Base-by-base conservation (phyloP, 768 basidiomycete genomes). In the Mycena galopus region DNA sequence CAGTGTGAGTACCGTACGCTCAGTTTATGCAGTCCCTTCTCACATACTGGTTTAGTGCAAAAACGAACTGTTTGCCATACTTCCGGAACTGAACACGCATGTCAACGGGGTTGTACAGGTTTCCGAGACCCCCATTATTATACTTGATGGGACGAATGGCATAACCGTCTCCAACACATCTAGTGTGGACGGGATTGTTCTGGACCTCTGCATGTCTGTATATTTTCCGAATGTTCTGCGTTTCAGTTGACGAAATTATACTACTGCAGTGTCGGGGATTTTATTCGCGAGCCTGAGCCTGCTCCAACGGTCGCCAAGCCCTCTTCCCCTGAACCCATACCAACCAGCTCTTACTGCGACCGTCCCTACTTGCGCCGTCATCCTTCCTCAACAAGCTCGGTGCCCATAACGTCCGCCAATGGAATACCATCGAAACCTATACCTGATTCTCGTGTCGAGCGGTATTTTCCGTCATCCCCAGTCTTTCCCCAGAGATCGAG, bases 11-110 rank as follows among this genome's bases (percentile, higher is more conserved):
- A 17, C 25, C 44, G 14, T 56, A 39, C 27, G 30, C 17, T 19
- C 30, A 9, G 29, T 17, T 5, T 5, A 14, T 56, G 57, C 12
- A 9, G n/a, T 25, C 23, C 37, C 19, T 57, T 65, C 55, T 69
- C 33, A 69, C 29, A 10, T 51, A 16, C 33, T 23, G 61, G 55
- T 42, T 16, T 64, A 82, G 81, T 77, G 73, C 67, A 80, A 75
- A 73, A 76, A 79, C 44, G 82, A 84, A 60, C 67, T 82, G 4
- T 51, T 79, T 14, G 73, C 79, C 0, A 78, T 80, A 39, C 58
- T 84, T 58, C 81, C 83, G 2, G 82, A 82, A 73, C 65, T 82
- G 51, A 35, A 72, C 10, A 78, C 76, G 44, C 76, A 76, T 50
- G 42, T 76, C 50, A 81, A 81, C 62, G 80, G 81, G 2, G 53